Conservation (phyloP, 306 rosid species). For the Sesbania bispinosa region DNA sequence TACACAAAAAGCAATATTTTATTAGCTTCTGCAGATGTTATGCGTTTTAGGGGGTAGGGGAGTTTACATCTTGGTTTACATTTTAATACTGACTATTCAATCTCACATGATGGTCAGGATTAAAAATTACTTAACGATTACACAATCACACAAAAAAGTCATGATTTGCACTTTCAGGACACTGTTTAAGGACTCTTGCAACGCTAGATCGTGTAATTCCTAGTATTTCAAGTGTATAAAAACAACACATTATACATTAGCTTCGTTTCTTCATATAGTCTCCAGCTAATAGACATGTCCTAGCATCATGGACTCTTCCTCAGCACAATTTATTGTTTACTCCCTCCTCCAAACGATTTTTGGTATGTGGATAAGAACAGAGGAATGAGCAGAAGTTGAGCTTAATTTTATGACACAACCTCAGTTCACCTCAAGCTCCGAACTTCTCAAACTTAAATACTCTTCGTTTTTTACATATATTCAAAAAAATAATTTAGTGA, state of each 20-base stretch:
- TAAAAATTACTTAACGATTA: not conserved
- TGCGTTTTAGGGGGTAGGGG: not conserved
- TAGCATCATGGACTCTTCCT: not conserved
- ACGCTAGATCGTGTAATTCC: not conserved
- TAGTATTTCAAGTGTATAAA: not conserved
- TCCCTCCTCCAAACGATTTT: too few relatives aligned
- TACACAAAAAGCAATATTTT: constrained; percentile 8
- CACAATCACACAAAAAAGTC: not conserved
- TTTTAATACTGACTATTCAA: not conserved
- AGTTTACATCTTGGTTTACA: too few relatives aligned
- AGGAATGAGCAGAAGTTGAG: too few relatives aligned
- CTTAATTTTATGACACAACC: too few relatives aligned
- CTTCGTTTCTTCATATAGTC: not conserved
- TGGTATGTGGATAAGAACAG: too few relatives aligned
- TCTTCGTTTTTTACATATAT: not conserved
- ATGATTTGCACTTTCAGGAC: not conserved
- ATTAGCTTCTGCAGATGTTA: not conserved
- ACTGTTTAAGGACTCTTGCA: not conserved
- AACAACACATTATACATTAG: not conserved
- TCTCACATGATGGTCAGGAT: constrained; percentile 1
- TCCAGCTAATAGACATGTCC: not conserved
- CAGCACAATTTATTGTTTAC: constrained; percentile 1
- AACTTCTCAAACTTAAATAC: not conserved
- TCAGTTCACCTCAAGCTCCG: not conserved
- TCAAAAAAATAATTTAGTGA: not conserved